These are phyloP conservation scores for Kockovaella imperatae DNA, from an alignment of 768 basidiomycete species.

Conservation along the genomic window DNA sequence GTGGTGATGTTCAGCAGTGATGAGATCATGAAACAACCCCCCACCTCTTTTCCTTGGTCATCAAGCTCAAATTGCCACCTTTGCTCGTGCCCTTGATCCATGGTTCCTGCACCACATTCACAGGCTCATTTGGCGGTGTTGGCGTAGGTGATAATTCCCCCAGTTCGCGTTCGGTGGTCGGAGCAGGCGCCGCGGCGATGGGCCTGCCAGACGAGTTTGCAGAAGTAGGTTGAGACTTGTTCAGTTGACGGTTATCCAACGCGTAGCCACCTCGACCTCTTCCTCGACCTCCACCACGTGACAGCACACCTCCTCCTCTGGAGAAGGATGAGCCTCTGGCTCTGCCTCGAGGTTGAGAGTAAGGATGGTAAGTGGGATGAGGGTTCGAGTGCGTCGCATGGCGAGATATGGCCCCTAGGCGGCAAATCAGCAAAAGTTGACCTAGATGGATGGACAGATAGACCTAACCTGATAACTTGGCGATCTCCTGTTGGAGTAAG, in stretches of 20 bases:
- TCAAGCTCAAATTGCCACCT: slow-evolving; percentile 41
- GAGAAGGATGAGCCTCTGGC: no score
- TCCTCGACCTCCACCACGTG: slow-evolving; percentile 14
- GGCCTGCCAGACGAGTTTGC: not conserved
- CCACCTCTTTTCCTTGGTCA: slow-evolving; percentile 40
- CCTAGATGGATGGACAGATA: not conserved
- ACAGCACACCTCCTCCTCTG: no score
- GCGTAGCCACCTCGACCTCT: slow-evolving; percentile 13
- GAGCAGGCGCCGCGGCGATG: no score
- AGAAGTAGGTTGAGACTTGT: not conserved
- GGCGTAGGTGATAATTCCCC: slow-evolving; percentile 19
- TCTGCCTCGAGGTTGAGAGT: no score
- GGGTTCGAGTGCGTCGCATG: slow-evolving; percentile 8
- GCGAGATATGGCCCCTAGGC: slow-evolving; percentile 30
- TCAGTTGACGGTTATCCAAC: slow-evolving; percentile 24
- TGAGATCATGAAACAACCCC: slow-evolving; percentile 1
- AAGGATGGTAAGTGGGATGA: not conserved
- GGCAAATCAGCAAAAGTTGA: not conserved
- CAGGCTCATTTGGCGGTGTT: not conserved
- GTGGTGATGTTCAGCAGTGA: not conserved
- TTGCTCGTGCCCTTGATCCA: slow-evolving; percentile 40
- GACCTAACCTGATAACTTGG: slow-evolving; percentile 40
- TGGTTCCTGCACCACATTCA: not conserved
- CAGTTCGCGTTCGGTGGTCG: slow-evolving; percentile 13
- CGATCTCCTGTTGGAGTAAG: slow-evolving; percentile 40